Base-by-base conservation (phyloP, 108 stramenopile genomes). In the Nitzschia palea region DNA sequence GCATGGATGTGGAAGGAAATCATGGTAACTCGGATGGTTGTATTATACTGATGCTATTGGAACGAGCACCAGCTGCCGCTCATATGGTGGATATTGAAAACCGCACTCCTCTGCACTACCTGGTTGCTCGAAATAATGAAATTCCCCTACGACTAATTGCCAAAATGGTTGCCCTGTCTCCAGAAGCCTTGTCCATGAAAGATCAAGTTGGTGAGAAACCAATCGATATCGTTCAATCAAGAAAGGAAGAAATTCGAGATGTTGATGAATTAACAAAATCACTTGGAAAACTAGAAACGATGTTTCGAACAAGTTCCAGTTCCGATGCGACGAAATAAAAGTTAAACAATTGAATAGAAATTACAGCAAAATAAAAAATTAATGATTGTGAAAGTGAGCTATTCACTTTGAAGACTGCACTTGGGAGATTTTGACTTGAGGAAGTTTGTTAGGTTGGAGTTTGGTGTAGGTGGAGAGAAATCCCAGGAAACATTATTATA, bases 131-230 rank as follows among this genome's bases (percentile, higher is more conserved):
- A 2, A 62, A 70, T 40, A 48, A 60, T 20, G 32, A 18, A 14
- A 70, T 70, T 36, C 52, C 69, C 31, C 35, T 44, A 12, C 18
- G 22, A n/a, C 33, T 70, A 22, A 8, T 70, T 30, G 31, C 33
- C 34, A 28, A 35, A 30, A 47, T 72, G 36, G 53, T 72, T 6
- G 52, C 48, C 14, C n/a, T 22, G 14, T 47, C 14, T 22, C 63
- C 63, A 2, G 29, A 65, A 43, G 63, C 63, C 4, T 6, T 72
- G 31, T 28, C 23, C 6, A 55, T 72, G 50, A 65, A 55, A 25
- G 71, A 72, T 40, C 29, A 47, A 30, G 35, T 65, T 9, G 51
- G 52, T 5, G 71, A 72, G 32, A 65, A 51, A 4, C 54, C 63
- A 20, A 32, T 72, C 17, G 62, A 64, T 18, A 65, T 72, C 44